These are phyloP conservation scores for Bacterosira constricta DNA, from an alignment of 108 stramenopile genomes.

Conservation along the genomic window DNA sequence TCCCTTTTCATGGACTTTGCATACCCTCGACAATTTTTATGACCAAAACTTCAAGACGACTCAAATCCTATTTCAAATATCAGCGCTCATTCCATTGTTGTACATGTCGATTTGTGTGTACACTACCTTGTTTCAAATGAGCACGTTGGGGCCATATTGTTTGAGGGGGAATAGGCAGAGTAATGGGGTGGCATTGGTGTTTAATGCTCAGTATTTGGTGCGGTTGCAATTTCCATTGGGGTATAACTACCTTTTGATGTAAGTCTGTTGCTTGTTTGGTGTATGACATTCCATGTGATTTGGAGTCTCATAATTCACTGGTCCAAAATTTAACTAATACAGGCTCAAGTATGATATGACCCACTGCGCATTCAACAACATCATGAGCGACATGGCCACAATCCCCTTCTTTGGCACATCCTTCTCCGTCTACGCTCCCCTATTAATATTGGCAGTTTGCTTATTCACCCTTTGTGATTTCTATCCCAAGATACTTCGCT, in stretches of 20 bases:
- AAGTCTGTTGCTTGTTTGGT: constrained; percentile 13
- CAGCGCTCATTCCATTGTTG: constrained; percentile 56
- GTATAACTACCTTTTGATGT: constrained; percentile 72
- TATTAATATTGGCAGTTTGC: constrained; percentile 58
- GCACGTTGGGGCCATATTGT: constrained; percentile 58
- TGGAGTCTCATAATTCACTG: too few relatives aligned
- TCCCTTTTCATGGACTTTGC: constrained; percentile 58
- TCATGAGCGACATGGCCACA: constrained; percentile 61
- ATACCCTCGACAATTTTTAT: constrained; percentile 22
- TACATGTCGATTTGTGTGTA: constrained; percentile 68
- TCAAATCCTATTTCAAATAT: constrained; percentile 46
- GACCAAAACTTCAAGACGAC: constrained; percentile 7
- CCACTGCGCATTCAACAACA: constrained; percentile 48
- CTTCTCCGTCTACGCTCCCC: constrained; percentile 61
- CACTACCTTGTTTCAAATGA: constrained; percentile 54
- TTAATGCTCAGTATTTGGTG: constrained; percentile 85
- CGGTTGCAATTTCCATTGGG: constrained; percentile 69
- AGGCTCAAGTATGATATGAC: constrained; percentile 63
- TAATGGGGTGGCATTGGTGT: constrained; percentile 63
- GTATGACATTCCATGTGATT: not conserved
- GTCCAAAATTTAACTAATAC: too few relatives aligned
- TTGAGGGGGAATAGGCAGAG: constrained; percentile 50
- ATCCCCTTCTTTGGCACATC: constrained; percentile 68
- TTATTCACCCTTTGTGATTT: constrained; percentile 53
- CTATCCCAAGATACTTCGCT: constrained; percentile 52